These are phyloP conservation scores for Neurospora pannonica DNA, from an alignment of 495 filamentous ascomycete species.

Conservation along the genomic window DNA sequence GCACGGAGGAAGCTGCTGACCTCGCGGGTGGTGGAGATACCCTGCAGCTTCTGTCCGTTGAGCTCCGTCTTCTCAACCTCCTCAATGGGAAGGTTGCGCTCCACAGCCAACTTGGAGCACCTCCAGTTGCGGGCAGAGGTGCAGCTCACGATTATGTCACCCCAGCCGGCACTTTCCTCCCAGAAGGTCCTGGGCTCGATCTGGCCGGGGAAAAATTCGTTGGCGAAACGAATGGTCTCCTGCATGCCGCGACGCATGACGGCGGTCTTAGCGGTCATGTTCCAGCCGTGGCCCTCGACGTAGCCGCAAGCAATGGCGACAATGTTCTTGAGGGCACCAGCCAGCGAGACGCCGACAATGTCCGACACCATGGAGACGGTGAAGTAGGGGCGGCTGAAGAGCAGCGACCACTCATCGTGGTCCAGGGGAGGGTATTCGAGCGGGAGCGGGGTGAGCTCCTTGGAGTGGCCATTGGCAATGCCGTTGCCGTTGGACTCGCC, in stretches of 20 bases:
- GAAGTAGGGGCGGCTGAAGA: constrained; percentile 97
- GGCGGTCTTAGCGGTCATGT: constrained; percentile 93
- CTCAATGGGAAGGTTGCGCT: constrained; percentile 67
- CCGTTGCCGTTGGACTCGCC: constrained; percentile 46
- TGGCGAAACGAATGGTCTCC: constrained; percentile 92
- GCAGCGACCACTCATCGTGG: constrained; percentile 64
- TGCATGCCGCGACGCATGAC: constrained; percentile 91
- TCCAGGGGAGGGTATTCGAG: constrained; percentile 71
- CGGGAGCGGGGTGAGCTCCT: constrained; percentile 61
- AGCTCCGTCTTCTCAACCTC: constrained; percentile 84
- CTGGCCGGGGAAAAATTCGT: constrained; percentile 77
- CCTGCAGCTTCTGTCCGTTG: constrained; percentile 96
- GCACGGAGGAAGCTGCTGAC: constrained; percentile 80
- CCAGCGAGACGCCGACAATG: constrained; percentile 90
- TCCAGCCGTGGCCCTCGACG: constrained; percentile 93
- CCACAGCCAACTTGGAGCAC: constrained; percentile 80
- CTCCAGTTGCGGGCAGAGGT: constrained; percentile 86
- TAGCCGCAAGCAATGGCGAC: constrained; percentile 92
- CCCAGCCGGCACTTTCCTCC: constrained; percentile 91
- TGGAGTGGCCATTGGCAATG: constrained; percentile 21
- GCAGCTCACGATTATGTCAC: constrained; percentile 92
- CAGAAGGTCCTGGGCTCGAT: constrained; percentile 80
- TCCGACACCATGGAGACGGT: constrained; percentile 87
- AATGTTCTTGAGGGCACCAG: constrained; percentile 95
- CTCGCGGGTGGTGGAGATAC: constrained; percentile 82